Percentiles rank a stretch among this genome's conserved stretches.
Evolutionary conservation across 441 rosid genomes (phyloP).

Genomic region (Breynia disticha): DNA sequence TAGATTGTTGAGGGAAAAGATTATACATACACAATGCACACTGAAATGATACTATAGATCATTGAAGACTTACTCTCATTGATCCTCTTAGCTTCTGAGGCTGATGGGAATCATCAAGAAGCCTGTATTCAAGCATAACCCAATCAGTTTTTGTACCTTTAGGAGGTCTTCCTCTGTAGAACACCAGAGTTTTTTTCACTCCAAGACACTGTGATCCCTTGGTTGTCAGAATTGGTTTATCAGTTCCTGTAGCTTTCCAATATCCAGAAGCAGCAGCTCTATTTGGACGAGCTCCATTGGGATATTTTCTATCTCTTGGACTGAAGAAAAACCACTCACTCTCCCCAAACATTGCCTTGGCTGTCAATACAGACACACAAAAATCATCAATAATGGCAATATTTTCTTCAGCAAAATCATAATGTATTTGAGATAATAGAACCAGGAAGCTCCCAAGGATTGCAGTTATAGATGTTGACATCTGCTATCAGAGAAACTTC

Average conservation of each 20-base stretch:
- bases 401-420: not conserved
- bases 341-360: slow-evolving; percentile 29
- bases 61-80: slow-evolving; percentile 27
- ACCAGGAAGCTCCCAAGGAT: slow-evolving; percentile 37
- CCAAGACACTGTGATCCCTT: slow-evolving; percentile 30
- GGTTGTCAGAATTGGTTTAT: slow-evolving; percentile 28
- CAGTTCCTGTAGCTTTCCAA: slow-evolving; percentile 37
- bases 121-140: slow-evolving; percentile 36
- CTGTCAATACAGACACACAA: slow-evolving; percentile 18
- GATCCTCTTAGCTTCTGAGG: slow-evolving; percentile 26
- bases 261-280: slow-evolving; percentile 33
- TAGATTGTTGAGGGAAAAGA: not conserved
- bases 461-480: slow-evolving; percentile 25
- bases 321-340: slow-evolving; percentile 36
- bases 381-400: slow-evolving; percentile 5
- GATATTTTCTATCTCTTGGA: slow-evolving; percentile 30
- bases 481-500: slow-evolving; percentile 24
- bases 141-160: slow-evolving; percentile 34
- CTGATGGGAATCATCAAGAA: slow-evolving; percentile 24
- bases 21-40: not conserved
- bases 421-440: not conserved
- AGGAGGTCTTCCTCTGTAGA: slow-evolving; percentile 32
- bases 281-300: slow-evolving; percentile 31
- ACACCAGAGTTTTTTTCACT: slow-evolving; percentile 35
- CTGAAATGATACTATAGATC: not conserved